A percentile compares a stretch with the other conserved stretches of the same genome.
These are phyloP conservation scores for Alternaria hordeiaustralica DNA, from an alignment of 2,329 filamentous ascomycete species.

Conservation along the genomic window DNA sequence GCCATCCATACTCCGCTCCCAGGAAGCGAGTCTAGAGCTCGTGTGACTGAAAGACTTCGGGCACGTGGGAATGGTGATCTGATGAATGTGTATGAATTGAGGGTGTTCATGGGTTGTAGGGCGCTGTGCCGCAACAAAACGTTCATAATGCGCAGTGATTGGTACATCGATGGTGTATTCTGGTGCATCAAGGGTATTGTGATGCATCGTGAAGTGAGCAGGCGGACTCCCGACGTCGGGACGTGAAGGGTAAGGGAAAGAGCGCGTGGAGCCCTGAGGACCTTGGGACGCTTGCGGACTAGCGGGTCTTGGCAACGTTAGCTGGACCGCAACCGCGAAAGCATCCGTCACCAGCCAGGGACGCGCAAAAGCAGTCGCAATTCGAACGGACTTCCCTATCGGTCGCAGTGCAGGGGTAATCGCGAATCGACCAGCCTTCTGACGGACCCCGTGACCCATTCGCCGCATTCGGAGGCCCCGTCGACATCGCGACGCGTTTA, in stretches of 20 bases:
- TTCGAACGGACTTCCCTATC: conserved; percentile 12
- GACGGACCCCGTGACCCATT: conserved; percentile 5
- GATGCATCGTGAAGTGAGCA: not conserved
- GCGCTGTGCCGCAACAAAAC: not conserved
- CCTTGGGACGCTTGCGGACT: conserved; percentile 3
- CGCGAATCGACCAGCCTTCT: not conserved
- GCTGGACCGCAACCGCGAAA: conserved; percentile 28
- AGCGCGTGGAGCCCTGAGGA: too few species aligned
- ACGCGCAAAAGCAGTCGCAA: conserved; percentile 32
- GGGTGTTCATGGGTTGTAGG: not conserved
- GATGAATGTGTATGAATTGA: not conserved
- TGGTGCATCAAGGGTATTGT: not conserved
- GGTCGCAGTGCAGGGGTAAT: conserved; percentile 8
- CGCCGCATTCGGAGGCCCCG: not conserved
- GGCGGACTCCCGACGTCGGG: too few species aligned
- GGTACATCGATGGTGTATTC: not conserved
- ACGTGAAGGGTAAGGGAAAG: too few species aligned
- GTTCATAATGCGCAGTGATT: not conserved
- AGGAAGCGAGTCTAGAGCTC: not conserved
- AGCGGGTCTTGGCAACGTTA: conserved; percentile 25
- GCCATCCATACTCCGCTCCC: not conserved
- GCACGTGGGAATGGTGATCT: not conserved
- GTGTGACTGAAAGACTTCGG: not conserved
- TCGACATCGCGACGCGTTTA: conserved; percentile 39
- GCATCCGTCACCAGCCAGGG: conserved; percentile 30